Base-by-base conservation (phyloP, 257 asterid genomes). In the Primulina huaijiensis region DNA sequence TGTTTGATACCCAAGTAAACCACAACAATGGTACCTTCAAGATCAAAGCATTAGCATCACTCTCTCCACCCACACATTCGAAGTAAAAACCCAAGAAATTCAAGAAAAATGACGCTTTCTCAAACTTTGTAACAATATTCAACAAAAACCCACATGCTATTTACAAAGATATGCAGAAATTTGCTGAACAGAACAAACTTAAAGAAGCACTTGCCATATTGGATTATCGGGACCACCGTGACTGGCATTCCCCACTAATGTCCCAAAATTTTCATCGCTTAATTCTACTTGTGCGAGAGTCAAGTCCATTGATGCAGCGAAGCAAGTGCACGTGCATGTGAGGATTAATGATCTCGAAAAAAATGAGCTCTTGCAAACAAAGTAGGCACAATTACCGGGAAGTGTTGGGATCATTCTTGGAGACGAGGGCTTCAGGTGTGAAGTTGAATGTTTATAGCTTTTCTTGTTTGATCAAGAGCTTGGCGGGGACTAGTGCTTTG, bases 391-490 rank as follows among this genome's bases (percentile, higher is more conserved):
- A 78, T 21, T 68, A 86, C 76, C 67, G 64, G 2, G 92, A 89
- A 21, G 85, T 84, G 10, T 61, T 85, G 74, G 80, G 69, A 46
- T 80, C 92, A 0, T 87, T 89, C 71, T 75, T 67, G 20, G 92
- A 87, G 71, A 93, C 91, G 99, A 72, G 93, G 64, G 83, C 74
- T 53, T 72, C 80, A n/a, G 92, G 91, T n/a, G 85, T 93, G 64
- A 92, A 89, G 46, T 70, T 83, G 85, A 86, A 93, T 76, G 92
- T 82, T 64, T 93, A 90, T 72, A 89, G 88, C 77, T 93, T 86
- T 77, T 86, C 99, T 62, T 87, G 96, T 77, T 78, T 93, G 89
- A 86, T 93, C 74, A 90, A 93, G 89, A 93, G 97, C 75, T 78
- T 89, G 16, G 95, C 90, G 0, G 97, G 97, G 63, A 86, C 85